Evolutionary conservation across 495 filamentous ascomycete species (phyloP), one percentile per base, ranked within the genome.

Genomic region (Lindgomyces ingoldianus): DNA sequence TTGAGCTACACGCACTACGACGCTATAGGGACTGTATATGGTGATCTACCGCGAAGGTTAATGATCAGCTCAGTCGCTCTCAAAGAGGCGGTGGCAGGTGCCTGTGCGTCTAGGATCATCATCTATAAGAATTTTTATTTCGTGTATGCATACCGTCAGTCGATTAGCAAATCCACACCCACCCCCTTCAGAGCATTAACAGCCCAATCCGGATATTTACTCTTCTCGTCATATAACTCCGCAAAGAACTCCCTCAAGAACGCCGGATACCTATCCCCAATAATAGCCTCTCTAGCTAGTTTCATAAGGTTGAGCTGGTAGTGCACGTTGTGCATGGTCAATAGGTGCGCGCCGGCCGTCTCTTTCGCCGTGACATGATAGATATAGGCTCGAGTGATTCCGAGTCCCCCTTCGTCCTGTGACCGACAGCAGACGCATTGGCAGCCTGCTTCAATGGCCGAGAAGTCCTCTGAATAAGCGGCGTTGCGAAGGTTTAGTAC

Each of bases 311-410:
- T 80, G 26, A 99, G 81, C 65, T 96, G 83, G 70, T 93, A 95
- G 72, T 91, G 89, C 24, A 98, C 91, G 74, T 99, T 98, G 76
- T 99, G 94, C 66, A 96, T 88, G 0, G 91, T 95, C 33, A 98
- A 77, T 75, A 99, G 76, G 80, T 99, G 94, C 19, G 95, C 94
- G 11, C 93, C 93, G 0, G 89, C 94, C 6, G 94, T 98, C 78
- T 98, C 94, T 74, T 99, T 99, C 1, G 87, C 87, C 0, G 91
- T 87, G 50, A 96, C 81, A 76, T 99, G 94, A 72, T 97, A 85
- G 29, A 97, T 88, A 74, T 90, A 97, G 4, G 95, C 91, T 50
- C 87, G 83, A 18, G 94, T 95, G 60, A 98, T 84, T 14, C 91
- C 92, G 54, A 97, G 78, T 0, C 91, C 90, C 11, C 89, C 90